These are phyloP conservation scores for Trichoderma parareesei DNA, from an alignment of 495 filamentous ascomycete genomes.

Conservation along the genomic window DNA sequence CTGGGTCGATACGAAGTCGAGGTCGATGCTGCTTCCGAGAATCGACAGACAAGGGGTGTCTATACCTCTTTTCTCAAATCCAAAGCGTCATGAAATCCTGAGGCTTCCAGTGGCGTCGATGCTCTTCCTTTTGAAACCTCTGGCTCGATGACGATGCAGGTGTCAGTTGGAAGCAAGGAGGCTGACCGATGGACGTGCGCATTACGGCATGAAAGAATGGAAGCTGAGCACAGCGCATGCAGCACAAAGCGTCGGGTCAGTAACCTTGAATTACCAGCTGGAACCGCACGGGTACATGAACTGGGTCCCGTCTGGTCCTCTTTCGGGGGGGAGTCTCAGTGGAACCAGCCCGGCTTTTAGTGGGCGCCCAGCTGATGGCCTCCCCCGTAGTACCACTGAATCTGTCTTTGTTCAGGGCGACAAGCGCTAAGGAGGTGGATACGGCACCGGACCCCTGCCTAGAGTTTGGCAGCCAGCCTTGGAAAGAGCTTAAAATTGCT, in stretches of 20 bases:
- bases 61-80: not conserved
- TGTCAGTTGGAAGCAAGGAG: too few relatives aligned
- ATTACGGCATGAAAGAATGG: too few relatives aligned
- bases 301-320: not conserved
- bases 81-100: not conserved
- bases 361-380: conserved; percentile 3
- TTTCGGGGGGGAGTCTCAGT: conserved; percentile 2
- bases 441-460: not conserved
- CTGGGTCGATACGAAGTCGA: not conserved
- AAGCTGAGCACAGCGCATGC: too few relatives aligned
- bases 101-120: too few relatives aligned
- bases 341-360: conserved; percentile 1
- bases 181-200: too few relatives aligned
- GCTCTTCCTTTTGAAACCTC: too few relatives aligned
- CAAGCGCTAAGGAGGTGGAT: not conserved
- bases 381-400: not conserved
- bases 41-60: not conserved
- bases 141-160: too few relatives aligned
- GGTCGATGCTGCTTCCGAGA: not conserved
- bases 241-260: too few relatives aligned
- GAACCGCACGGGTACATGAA: not conserved
- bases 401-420: not conserved
- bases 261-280: too few relatives aligned
- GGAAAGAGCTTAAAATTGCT: too few relatives aligned
- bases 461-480: not conserved